phyloP scores from a whole-genome alignment of 2,329 filamentous ascomycete species.

The Paecilomyces sp. region DNA sequence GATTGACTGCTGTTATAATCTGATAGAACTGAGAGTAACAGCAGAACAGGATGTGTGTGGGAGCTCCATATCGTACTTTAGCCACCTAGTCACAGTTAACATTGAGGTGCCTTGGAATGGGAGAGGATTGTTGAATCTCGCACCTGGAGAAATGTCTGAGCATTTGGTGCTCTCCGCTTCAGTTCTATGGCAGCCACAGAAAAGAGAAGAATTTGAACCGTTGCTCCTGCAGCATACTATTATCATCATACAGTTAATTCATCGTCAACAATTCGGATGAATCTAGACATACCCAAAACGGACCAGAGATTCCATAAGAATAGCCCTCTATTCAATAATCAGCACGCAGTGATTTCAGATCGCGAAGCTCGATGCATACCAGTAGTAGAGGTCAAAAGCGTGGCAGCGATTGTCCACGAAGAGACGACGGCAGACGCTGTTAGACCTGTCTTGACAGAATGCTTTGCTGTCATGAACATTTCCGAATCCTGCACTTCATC shows the following conservation, averaged over 20 bases:
- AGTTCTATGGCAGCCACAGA: neutral
- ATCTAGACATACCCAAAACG: slow-evolving; percentile 3
- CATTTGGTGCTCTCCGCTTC: slow-evolving; percentile 3
- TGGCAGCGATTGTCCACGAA: slow-evolving; percentile 41
- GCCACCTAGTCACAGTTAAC: neutral
- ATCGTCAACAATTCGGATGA: neutral
- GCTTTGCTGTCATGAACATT: slow-evolving; percentile 19
- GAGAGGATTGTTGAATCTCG: neutral
- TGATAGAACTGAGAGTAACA: slow-evolving; percentile 1
- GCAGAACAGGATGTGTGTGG: slow-evolving; percentile 1
- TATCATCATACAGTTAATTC: neutral
- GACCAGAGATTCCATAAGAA: slow-evolving; percentile 23
- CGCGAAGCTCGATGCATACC: slow-evolving; percentile 7
- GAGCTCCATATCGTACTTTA: slow-evolving; percentile 1
- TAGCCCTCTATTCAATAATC: slow-evolving; percentile 16
- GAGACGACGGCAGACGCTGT: slow-evolving; percentile 39
- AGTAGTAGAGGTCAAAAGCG: slow-evolving; percentile 29
- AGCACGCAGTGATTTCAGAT: neutral
- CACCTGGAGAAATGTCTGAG: slow-evolving; percentile 3
- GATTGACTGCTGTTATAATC: neutral
- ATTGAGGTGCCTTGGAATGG: no score
- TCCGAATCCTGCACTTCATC: slow-evolving; percentile 9
- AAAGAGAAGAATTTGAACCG: neutral
- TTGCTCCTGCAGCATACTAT: neutral
- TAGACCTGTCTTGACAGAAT: slow-evolving; percentile 26